Evolutionary conservation across 495 filamentous ascomycete species (phyloP).

Genomic region (Aspergillus cavernicola): DNA sequence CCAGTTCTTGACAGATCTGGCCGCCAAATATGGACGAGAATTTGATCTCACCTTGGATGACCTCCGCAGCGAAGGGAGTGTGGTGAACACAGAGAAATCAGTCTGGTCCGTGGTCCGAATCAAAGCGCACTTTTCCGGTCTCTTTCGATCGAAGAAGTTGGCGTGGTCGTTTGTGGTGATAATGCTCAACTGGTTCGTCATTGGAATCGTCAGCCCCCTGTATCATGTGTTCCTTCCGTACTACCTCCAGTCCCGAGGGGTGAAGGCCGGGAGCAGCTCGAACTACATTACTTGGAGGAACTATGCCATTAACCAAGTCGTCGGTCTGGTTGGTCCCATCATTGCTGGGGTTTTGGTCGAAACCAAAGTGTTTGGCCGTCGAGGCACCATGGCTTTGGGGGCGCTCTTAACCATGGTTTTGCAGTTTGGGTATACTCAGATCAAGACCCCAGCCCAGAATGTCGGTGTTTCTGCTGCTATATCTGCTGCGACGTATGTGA

Average conservation of each 20-base stretch:
- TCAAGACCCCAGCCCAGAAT: conserved; percentile 38
- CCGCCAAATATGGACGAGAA: conserved; percentile 19
- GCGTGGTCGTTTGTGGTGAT: conserved; percentile 29
- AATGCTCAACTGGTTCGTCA: conserved; percentile 36
- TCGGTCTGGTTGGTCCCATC: conserved; percentile 35
- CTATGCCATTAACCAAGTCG: conserved; percentile 44
- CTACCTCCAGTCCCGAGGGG: conserved; percentile 32
- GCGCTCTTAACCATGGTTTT: conserved; percentile 39
- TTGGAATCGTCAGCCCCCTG: conserved; percentile 33
- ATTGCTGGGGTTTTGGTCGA: conserved; percentile 38
- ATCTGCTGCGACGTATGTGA: conserved; percentile 33
- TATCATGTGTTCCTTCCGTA: conserved; percentile 35
- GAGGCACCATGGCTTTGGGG: conserved; percentile 37
- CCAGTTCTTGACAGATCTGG: conserved; percentile 16
- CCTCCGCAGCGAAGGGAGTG: conserved; percentile 24
- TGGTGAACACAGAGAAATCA: conserved; percentile 29
- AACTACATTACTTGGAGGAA: conserved; percentile 37
- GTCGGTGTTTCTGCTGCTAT: conserved; percentile 39
- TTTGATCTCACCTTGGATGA: conserved; percentile 22
- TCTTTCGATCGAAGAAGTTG: conserved; percentile 24
- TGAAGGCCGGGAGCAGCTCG: conserved; percentile 20
- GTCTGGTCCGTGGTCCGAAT: conserved; percentile 29
- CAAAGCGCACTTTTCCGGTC: conserved; percentile 23
- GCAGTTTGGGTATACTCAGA: conserved; percentile 43
- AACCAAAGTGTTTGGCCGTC: conserved; percentile 28